Conservation (phyloP, 2,329 filamentous ascomycete species). For the Neofusicoccum laricinum region DNA sequence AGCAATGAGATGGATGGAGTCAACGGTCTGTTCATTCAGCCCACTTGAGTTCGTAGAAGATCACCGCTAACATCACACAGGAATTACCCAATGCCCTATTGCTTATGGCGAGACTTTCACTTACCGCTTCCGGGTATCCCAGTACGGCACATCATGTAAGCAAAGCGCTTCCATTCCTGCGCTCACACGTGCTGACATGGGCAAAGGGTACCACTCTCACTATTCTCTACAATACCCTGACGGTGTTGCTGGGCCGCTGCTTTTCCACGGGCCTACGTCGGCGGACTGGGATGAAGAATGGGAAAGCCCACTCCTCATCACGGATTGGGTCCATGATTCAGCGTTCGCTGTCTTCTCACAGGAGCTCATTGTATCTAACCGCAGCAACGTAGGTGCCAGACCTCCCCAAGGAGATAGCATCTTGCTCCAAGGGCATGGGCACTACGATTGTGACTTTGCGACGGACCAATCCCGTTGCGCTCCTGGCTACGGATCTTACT, state of each 20-base stretch:
- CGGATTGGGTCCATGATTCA: conserved; percentile 58
- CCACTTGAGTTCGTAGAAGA: background rate
- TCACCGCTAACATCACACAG: conserved; percentile 17
- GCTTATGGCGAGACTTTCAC: conserved; percentile 28
- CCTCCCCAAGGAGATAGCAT: conserved; percentile 12
- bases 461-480: background rate
- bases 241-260: conserved; percentile 40
- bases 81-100: conserved; percentile 35
- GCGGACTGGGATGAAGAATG: conserved; percentile 59
- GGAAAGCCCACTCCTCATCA: conserved; percentile 54
- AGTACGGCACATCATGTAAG: conserved; percentile 33
- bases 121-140: conserved; percentile 29
- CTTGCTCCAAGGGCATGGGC: conserved; percentile 6
- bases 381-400: background rate
- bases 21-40: background rate
- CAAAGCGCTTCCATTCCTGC: background rate
- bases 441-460: background rate
- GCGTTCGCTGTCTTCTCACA: conserved; percentile 12
- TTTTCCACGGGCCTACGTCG: conserved; percentile 42
- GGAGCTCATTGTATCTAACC: background rate
- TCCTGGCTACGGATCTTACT: conserved; percentile 5
- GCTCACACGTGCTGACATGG: background rate
- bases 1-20: conserved; percentile 37
- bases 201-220: conserved; percentile 38
- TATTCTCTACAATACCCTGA: conserved; percentile 43